Conservation (phyloP, 805 yeast species). For the Pichia gijzeniarum region DNA sequence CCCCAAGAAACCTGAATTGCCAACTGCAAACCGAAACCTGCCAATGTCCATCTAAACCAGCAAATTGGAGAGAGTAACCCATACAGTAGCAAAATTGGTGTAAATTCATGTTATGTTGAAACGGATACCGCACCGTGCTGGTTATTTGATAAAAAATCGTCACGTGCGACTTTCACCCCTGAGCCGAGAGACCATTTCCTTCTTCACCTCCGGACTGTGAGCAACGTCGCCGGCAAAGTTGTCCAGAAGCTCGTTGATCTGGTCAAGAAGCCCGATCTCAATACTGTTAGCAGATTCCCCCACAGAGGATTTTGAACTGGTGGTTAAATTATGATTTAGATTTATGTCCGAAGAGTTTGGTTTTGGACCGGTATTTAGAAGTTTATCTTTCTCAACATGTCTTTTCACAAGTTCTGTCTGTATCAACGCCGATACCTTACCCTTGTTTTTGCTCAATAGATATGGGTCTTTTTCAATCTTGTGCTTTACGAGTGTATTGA, state of each 20-base stretch:
- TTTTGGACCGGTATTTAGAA: too few species aligned
- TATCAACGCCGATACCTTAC: constrained; percentile 44
- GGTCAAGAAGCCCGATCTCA: constrained; percentile 6
- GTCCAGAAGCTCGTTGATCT: constrained; percentile 2
- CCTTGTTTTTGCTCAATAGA: constrained; percentile 41
- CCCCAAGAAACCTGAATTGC: too few species aligned
- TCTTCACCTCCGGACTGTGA: not conserved
- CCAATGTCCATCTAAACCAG: too few species aligned
- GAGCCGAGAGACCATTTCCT: not conserved
- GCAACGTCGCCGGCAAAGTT: not conserved
- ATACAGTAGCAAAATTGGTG: too few species aligned
- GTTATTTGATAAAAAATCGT: not conserved
- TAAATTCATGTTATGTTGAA: too few species aligned
- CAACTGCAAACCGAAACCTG: too few species aligned
- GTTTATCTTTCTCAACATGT: constrained; percentile 9
- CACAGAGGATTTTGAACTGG: too few species aligned
- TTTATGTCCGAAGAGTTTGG: too few species aligned
- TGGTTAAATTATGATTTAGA: too few species aligned
- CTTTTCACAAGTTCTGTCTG: constrained; percentile 42
- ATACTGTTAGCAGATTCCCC: too few species aligned
- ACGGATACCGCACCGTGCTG: not conserved
- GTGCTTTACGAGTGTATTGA: constrained; percentile 38
- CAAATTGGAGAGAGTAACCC: too few species aligned
- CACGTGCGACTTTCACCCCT: not conserved
- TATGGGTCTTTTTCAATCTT: constrained; percentile 44